Evolutionary conservation across 2,329 filamentous ascomycete genomes (phyloP), one percentile per base, ranked within the genome.

Genomic region (Aschersonia sp.): DNA sequence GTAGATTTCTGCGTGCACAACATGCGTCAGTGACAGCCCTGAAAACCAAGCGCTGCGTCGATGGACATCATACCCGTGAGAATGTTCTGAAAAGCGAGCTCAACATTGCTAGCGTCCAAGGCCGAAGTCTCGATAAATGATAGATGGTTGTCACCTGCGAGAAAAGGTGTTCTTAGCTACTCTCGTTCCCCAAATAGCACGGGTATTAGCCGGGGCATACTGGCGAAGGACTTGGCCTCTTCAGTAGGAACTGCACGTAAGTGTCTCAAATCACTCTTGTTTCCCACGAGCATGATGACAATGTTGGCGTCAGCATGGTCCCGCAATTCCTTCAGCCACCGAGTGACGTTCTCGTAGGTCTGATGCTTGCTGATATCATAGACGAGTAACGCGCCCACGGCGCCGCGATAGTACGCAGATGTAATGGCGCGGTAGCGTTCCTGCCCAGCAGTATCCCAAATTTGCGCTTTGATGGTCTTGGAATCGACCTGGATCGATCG

Each of bases 241-340:
- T 98, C 92, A 51, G 92, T 98, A 46, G 92, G 88, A 56, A 98
- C 92, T 56, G 92, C 92, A 66, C 92, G 81, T 63, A 98, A 76
- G 71, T 98, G 92, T 69, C 89, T 86, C 83, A 97, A 85, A 94
- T 98, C 92, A 69, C 89, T 97, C 85, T 98, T 98, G 81, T 98
- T 98, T 68, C 92, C 92, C 49, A 97, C 92, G 61, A 98, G 75
- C 92, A 98, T 98, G 66, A 98, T 98, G 60, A 98, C 89, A 61
- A 97, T 96, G 73, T 97, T 97, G 60, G 88, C 89, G 67, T 98
- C 92, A 58, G 92, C 92, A 69, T 98, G 89, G 64, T 96, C 92
- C 60, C 92, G 82, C 63, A 98, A 77, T 76, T 98, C 92, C 75
- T 97, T 98, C 73, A 98, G 73, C 92, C 92, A 98, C 71, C 94